Percentiles rank a stretch among this genome's conserved stretches.
Conservation (phyloP, 306 rosid genomes). For the Hippophae rhamnoides region DNA sequence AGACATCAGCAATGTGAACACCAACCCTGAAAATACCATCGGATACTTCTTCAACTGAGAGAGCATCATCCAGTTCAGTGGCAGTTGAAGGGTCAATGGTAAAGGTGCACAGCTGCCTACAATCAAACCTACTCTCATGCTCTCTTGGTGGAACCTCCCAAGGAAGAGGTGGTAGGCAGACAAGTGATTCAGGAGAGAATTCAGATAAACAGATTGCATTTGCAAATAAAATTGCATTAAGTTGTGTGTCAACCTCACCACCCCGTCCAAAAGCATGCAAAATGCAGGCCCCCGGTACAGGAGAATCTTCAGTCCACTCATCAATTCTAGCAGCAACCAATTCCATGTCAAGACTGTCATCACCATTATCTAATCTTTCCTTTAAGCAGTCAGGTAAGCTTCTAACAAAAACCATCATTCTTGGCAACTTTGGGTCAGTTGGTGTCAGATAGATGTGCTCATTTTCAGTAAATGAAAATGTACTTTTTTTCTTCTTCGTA, state of each 20-base stretch:
- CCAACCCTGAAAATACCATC: conserved; percentile 72
- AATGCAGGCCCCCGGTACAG: conserved; percentile 49
- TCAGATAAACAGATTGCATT: conserved; percentile 52
- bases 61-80: conserved; percentile 87
- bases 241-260: conserved; percentile 49
- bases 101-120: conserved; percentile 63
- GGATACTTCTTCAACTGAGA: conserved; percentile 61
- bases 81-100: conserved; percentile 84
- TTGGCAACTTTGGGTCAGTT: conserved; percentile 58
- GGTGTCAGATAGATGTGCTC: conserved; percentile 60
- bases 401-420: conserved; percentile 40
- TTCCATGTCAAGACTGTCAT: conserved; percentile 53
- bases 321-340: conserved; percentile 59
- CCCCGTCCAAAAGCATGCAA: conserved; percentile 60
- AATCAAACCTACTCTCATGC: conserved; percentile 51
- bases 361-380: conserved; percentile 50
- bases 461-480: conserved; percentile 21
- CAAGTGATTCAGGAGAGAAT: conserved; percentile 51
- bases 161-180: conserved; percentile 48
- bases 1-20: conserved; percentile 73
- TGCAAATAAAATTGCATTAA: conserved; percentile 69
- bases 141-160: conserved; percentile 75
- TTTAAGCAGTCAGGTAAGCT: conserved; percentile 49
- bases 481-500: conserved; percentile 29
- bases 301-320: conserved; percentile 61